Evolutionary conservation across 1,284 basidiomycete species (phyloP).

Genomic region (Mycosarcoma maydis): DNA sequence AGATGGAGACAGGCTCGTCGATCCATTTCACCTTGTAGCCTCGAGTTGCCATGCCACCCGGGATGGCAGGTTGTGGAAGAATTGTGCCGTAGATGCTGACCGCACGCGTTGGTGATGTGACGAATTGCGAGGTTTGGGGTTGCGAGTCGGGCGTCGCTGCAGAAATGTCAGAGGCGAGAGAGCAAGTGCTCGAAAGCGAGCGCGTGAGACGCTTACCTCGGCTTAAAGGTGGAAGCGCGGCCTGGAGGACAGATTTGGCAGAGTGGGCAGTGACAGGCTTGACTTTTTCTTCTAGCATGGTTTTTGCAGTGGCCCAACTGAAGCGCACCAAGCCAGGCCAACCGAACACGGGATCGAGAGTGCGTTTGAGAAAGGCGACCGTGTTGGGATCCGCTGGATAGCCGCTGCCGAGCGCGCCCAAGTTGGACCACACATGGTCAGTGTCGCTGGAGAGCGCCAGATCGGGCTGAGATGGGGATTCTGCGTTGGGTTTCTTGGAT

Average conservation of each 20-base stretch:
- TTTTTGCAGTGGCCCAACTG: constrained; percentile 93
- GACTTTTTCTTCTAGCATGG: constrained; percentile 77
- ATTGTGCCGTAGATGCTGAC: constrained; percentile 32
- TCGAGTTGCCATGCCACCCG: constrained; percentile 13
- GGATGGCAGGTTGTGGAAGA: constrained; percentile 10
- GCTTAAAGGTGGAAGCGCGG: background rate
- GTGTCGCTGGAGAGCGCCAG: too few species aligned
- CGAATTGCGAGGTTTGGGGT: background rate
- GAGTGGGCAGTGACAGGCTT: constrained; percentile 10
- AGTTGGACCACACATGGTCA: constrained; percentile 15
- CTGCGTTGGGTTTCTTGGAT: constrained; percentile 32
- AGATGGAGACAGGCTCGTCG: constrained; percentile 50
- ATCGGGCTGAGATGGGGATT: too few species aligned
- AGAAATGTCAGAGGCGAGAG: background rate
- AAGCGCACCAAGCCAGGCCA: constrained; percentile 91
- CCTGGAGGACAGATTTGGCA: background rate
- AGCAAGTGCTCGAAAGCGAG: constrained; percentile 21
- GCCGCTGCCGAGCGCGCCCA: constrained; percentile 32
- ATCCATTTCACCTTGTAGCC: constrained; percentile 52
- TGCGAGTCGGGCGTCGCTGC: too few species aligned
- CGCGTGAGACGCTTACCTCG: constrained; percentile 19
- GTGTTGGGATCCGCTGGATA: constrained; percentile 82
- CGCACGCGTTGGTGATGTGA: background rate
- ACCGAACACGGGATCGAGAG: constrained; percentile 88
- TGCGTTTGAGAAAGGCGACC: constrained; percentile 80